These are phyloP conservation scores for Trichophyton benhamiae DNA, from an alignment of 2,329 filamentous ascomycete genomes.

Conservation along the genomic window DNA sequence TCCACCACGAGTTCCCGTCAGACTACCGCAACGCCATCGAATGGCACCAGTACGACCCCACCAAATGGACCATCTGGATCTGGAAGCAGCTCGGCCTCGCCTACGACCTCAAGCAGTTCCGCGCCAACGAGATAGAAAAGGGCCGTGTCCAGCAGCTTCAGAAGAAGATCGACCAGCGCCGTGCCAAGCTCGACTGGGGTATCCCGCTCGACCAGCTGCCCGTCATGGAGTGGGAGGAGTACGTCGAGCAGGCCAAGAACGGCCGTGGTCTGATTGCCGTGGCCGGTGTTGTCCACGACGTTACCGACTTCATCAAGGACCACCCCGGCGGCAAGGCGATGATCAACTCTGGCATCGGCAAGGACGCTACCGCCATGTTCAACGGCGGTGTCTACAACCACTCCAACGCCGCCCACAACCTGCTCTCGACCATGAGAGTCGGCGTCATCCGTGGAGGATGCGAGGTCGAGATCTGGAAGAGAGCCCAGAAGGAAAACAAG, in stretches of 20 bases:
- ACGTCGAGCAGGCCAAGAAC: slow-evolving; percentile 62
- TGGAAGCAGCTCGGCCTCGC: slow-evolving; percentile 78
- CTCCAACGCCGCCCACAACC: slow-evolving; percentile 80
- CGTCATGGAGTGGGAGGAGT: slow-evolving; percentile 78
- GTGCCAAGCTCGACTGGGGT: slow-evolving; percentile 72
- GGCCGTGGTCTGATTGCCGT: slow-evolving; percentile 66
- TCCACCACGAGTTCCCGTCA: slow-evolving; percentile 88
- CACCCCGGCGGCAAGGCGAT: slow-evolving; percentile 84
- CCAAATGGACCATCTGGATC: slow-evolving; percentile 75
- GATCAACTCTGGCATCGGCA: slow-evolving; percentile 69
- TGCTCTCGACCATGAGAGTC: slow-evolving; percentile 76
- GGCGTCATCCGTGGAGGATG: slow-evolving; percentile 21
- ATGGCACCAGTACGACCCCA: slow-evolving; percentile 86
- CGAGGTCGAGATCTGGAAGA: slow-evolving; percentile 18
- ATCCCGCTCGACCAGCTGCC: slow-evolving; percentile 73
- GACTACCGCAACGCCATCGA: slow-evolving; percentile 87
- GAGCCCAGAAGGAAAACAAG: slow-evolving; percentile 66
- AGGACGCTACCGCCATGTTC: slow-evolving; percentile 82
- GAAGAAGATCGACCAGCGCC: slow-evolving; percentile 88
- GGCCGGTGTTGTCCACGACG: slow-evolving; percentile 76
- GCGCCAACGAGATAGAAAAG: slow-evolving; percentile 84
- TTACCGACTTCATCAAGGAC: slow-evolving; percentile 72
- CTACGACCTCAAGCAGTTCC: slow-evolving; percentile 82
- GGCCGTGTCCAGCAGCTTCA: slow-evolving; percentile 76
- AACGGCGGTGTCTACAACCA: slow-evolving; percentile 85